Evolutionary conservation across 2,329 filamentous ascomycete species (phyloP).

Genomic region (Xylariaceae sp.): DNA sequence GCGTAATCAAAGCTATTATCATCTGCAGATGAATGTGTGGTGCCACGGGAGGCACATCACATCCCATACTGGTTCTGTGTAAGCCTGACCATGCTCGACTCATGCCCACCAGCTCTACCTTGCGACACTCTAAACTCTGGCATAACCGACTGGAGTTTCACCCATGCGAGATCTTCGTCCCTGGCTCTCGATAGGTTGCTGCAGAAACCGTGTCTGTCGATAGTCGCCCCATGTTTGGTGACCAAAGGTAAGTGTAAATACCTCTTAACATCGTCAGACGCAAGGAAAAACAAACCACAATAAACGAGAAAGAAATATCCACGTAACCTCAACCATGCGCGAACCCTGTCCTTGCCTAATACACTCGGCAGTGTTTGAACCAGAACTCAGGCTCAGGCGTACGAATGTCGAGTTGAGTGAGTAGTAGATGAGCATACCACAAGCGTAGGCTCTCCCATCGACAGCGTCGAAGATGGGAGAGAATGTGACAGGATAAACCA

Average conservation of each 20-base stretch:
- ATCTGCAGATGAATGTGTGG: constrained; percentile 19
- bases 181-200: constrained; percentile 8
- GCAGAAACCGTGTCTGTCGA: constrained; percentile 11
- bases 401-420: constrained; percentile 26
- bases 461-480: constrained; percentile 24
- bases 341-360: constrained; percentile 24
- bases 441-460: constrained; percentile 27
- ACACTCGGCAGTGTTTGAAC: constrained; percentile 23
- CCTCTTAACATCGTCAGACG: constrained; percentile 28
- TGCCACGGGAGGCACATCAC: constrained; percentile 13
- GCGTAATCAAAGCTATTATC: constrained; percentile 23
- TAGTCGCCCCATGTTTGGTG: constrained; percentile 20
- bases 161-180: constrained; percentile 13
- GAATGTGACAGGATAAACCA: constrained; percentile 25
- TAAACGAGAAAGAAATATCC: constrained; percentile 23
- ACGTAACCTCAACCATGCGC: constrained; percentile 25
- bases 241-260: constrained; percentile 31
- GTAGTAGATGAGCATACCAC: constrained; percentile 27
- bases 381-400: constrained; percentile 21
- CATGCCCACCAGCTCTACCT: constrained; percentile 7
- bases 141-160: constrained; percentile 12
- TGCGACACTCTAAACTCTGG: constrained; percentile 12
- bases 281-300: constrained; percentile 27
- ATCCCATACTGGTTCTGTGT: constrained; percentile 15
- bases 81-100: constrained; percentile 14